Base-by-base conservation (phyloP, 2,329 filamentous ascomycete species). In the Colletotrichum noveboracense region DNA sequence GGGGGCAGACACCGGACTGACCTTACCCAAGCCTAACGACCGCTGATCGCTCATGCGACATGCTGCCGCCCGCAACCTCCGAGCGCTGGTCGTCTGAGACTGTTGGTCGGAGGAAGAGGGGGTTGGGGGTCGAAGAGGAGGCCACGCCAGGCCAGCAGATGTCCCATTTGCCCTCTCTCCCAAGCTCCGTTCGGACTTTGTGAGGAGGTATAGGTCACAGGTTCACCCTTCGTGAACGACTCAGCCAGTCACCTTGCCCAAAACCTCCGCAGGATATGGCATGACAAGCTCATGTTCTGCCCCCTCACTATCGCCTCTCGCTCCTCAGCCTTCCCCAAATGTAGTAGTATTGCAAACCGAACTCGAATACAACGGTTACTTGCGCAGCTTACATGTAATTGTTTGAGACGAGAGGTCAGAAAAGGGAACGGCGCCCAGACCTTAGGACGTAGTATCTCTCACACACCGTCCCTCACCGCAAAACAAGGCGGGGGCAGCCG, bases 381-480 rank as follows among this genome's bases (percentile, higher is more conserved):
- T 48, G 18, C 18, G 38, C 38, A n/a, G 38, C 38, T n/a, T 48
- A 48, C 38, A 48, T 48, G 38, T n/a, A 7, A 48, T 48, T 0
- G 18, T 48, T 7, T 48, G 55, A 58, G 24, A 26, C 55, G 16
- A 28, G 26, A 30, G 55, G 24, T 30, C 55, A 28, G 16, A 16
- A 58, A 18, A 58, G 24, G 26, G 16, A 21, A 38, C 10, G 6
- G 18, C 65, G 66, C 65, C 56, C 70, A 64, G 70, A 43, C 66
- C 56, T 62, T 32, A 52, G 32, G 52, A 72, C 16, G 28, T 21
- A 32, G 24, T 61, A 64, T 73, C 70, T 55, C 36, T 28, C 24
- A 70, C 65, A 68, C 38, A 14, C 43, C 56, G 70, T 73, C 66
- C 70, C 65, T 73, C 66, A 73, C 66, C 71, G 38, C 66, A 70